Base-by-base conservation (phyloP, 164 flowering plant genomes). In the Vitis labrusca region DNA sequence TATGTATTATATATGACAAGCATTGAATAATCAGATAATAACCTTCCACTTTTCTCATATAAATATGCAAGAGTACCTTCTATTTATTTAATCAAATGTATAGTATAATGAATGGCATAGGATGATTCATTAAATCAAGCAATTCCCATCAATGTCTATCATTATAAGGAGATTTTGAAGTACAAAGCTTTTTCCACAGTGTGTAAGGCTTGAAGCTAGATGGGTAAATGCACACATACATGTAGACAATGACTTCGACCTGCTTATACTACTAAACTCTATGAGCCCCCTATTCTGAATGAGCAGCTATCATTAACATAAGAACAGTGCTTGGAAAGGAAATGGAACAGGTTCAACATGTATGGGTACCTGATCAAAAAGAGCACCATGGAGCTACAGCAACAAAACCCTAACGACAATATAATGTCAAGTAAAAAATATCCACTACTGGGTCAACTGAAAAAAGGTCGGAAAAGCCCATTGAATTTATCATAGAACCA, bases 401-500 rank as follows among this genome's bases (percentile, higher is more conserved):
- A 52, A n/a, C 8, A 13, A 66, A 64, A 58, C 5, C 44, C 63
- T 11, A 64, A 37, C 6, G 29, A 73, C 9, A 51, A 77, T 52
- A 51, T 59, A 51, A 59, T 68, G 27, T 37, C 55, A 27, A 15
- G 61, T 17, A 60, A 59, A 47, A 7, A 69, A 63, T 37, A 59
- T 64, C 67, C 55, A 59, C 29, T 53, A 51, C 50, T 10, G 14
- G 37, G 58, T 68, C 67, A 84, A 68, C 74, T 65, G 6, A 76
- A 71, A 66, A 80, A 73, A 59, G 77, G 70, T 65, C 74, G 78
- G 66, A 84, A 83, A 16, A 62, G 32, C 10, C 83, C 79, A 70
- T 79, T 84, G 10, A 63, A 50, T 68, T 81, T 84, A 75, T 86
- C 90, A 67, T 82, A 84, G 17, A 86, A 74, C 87, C 87, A 84